Evolutionary conservation across 305 asterid species (phyloP), one percentile per base, ranked within the genome.

Genomic region (Fraxinus floribunda): DNA sequence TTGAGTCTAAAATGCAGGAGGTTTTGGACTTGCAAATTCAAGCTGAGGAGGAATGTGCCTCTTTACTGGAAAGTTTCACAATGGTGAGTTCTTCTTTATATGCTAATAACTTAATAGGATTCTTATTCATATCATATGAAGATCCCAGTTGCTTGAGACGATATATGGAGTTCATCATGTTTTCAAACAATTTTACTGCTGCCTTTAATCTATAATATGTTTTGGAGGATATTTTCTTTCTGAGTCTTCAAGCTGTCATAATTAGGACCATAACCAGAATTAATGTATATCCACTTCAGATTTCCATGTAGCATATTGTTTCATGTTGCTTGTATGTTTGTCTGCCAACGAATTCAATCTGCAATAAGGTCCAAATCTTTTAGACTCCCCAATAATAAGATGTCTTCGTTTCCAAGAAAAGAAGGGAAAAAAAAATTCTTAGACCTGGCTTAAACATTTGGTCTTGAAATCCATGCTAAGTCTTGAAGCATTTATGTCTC

Each of bases 11-110:
- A 79, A 86, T 89, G 88, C 82, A 83, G 32, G 81, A 77, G 79
- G 89, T 81, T 64, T 70, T 89, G 70, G 86, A 81, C 41, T 76
- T 60, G 62, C 90, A 86, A 79, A 84, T 89, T 83, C 84, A 64
- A 32, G 87, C 79, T 30, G 90, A 89, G 85, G 92, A 89, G 79
- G 90, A 84, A 71, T 84, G 84, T 81, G 91, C 86, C 22, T 81
- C 90, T 75, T 55, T 84, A 85, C 86, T 89, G 24, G 76, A 72
- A 41, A 79, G 55, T 26, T 89, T 89, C 79, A 81, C 92, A 49
- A 20, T 46, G 87, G 92, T 89, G 78, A 84, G 80, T 34, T 77
- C 38, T 39, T 77, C 44, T 38, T 24, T 39, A 41, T 76, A 57
- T 32, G n/a, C 49, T 5, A 70, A 34, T 46, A 4, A 26, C n/a